Evolutionary conservation across 345 rosid genomes (phyloP).

Genomic region (Capsella bursapastoris): DNA sequence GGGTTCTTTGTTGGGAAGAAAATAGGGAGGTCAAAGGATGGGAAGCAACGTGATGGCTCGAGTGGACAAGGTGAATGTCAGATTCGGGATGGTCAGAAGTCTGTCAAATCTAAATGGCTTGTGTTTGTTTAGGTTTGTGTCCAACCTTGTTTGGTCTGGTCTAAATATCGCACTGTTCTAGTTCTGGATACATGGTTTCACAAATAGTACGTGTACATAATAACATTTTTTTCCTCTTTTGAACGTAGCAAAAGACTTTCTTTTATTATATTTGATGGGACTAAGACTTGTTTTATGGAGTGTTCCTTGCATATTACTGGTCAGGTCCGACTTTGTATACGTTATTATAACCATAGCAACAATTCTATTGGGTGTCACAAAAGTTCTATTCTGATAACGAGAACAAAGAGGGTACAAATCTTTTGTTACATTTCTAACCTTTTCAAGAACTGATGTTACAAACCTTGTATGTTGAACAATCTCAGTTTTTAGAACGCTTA

Average conservation of each 20-base stretch:
- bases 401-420: conserved; percentile 6
- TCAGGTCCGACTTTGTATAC: neutral
- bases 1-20: conserved; percentile 60
- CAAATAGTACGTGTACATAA: conserved; percentile 37
- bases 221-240: conserved; percentile 14
- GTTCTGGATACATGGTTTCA: conserved; percentile 19
- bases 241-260: neutral
- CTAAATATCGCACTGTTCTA: conserved; percentile 2
- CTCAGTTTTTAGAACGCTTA: neutral
- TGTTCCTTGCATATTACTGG: neutral
- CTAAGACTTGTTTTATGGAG: neutral
- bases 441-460: conserved; percentile 18
- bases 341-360: neutral
- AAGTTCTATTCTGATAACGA: neutral
- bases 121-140: conserved; percentile 33
- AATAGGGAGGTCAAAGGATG: conserved; percentile 56
- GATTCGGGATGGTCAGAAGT: conserved; percentile 31
- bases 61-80: conserved; percentile 33
- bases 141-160: conserved; percentile 5
- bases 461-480: neutral
- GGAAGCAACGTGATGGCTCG: conserved; percentile 39
- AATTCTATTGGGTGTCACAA: conserved; percentile 2
- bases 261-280: neutral
- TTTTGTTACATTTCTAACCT: conserved; percentile 12
- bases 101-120: conserved; percentile 44